phyloP scores from a whole-genome alignment of 192 early-diverging fungal genomes.

The Coemansia sp. region DNA sequence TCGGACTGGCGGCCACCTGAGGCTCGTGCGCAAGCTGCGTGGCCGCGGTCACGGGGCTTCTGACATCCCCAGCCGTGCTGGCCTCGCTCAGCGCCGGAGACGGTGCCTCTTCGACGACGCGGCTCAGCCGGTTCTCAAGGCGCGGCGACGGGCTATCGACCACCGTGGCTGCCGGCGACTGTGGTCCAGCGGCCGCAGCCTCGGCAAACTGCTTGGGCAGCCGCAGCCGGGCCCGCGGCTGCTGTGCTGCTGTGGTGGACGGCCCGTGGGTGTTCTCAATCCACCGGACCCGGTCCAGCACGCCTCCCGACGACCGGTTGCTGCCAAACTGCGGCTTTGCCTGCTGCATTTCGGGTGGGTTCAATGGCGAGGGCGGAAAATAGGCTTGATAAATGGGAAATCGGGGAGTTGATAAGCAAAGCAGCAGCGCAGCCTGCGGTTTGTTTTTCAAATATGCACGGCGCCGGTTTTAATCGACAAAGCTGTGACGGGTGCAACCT shows the following conservation, averaged over 20 bases:
- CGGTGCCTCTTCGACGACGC: slow-evolving; percentile 7
- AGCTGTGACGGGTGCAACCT: too few species aligned
- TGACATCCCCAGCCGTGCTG: slow-evolving; percentile 7
- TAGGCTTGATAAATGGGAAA: neutral
- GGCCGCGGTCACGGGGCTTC: slow-evolving; percentile 4
- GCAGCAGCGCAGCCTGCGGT: too few species aligned
- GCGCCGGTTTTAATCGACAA: too few species aligned
- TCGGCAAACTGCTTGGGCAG: slow-evolving; percentile 32
- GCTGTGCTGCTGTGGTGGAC: neutral
- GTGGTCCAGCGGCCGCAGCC: neutral
- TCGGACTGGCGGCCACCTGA: too few species aligned
- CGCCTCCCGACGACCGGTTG: slow-evolving; percentile 2
- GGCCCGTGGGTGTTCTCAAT: slow-evolving; percentile 42
- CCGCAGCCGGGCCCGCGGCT: slow-evolving; percentile 15
- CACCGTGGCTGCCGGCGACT: neutral
- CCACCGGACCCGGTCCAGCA: slow-evolving; percentile 44
- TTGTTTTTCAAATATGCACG: too few species aligned
- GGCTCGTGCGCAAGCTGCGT: too few species aligned
- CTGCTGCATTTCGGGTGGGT: neutral
- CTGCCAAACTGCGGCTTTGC: slow-evolving; percentile 1
- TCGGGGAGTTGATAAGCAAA: neutral
- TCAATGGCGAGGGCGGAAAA: neutral
- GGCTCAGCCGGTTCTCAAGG: neutral
- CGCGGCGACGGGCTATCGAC: slow-evolving; percentile 1
- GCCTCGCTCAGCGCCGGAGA: slow-evolving; percentile 34